Conservation (phyloP, 78 protist species). For the Bodo saltans region DNA sequence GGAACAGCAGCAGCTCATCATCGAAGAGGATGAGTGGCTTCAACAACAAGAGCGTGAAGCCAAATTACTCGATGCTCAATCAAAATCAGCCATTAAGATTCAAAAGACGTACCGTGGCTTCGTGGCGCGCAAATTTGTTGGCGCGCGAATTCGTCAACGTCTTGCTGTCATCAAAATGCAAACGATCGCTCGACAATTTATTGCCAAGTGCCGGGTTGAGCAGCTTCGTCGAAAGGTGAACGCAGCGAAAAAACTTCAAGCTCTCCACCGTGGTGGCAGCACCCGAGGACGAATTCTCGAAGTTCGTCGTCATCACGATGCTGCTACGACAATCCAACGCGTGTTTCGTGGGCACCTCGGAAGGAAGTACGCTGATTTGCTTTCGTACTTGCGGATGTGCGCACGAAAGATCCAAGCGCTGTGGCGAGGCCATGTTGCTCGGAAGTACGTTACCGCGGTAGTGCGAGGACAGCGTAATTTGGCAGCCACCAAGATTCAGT, state of each 20-base stretch:
- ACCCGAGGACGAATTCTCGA: background rate
- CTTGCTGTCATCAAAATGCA: background rate
- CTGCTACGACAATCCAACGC: conserved; percentile 6
- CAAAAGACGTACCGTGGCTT: background rate
- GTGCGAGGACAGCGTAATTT: too few species aligned
- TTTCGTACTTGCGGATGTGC: background rate
- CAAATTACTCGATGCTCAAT: background rate
- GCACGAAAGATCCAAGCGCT: background rate
- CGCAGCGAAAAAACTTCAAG: background rate
- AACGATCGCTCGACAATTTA: background rate
- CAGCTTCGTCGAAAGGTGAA: background rate
- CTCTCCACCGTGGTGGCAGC: background rate
- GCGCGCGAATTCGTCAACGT: background rate
- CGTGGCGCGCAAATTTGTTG: background rate
- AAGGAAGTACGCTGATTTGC: background rate
- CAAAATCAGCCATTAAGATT: background rate
- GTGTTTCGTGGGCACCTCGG: background rate
- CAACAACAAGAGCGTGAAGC: background rate
- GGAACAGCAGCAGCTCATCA: background rate
- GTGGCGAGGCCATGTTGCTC: background rate
- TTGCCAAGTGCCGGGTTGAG: background rate
- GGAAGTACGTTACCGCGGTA: background rate
- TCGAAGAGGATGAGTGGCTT: background rate
- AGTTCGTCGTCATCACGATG: background rate
- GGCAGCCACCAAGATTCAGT: conserved; percentile 6